Conservation (phyloP, 2,329 filamentous ascomycete species). For the Lecanicillium sp. region DNA sequence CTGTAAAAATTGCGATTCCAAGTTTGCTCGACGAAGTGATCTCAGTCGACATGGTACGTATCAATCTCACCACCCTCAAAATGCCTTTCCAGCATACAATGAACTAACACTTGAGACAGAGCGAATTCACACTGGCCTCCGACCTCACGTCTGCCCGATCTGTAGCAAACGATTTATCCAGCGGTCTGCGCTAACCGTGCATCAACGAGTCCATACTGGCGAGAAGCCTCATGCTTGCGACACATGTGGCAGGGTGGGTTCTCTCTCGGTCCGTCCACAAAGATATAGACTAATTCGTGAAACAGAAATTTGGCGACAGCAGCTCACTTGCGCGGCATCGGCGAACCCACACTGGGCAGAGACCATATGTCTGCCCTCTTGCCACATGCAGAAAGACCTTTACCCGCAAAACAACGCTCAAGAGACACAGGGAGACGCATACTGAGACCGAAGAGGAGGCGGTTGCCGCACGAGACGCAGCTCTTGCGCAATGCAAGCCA, state of each 20-base stretch:
- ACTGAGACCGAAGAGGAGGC: slow-evolving; percentile 93
- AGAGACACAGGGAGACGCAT: slow-evolving; percentile 91
- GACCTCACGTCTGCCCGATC: slow-evolving; percentile 88
- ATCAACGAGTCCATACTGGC: slow-evolving; percentile 90
- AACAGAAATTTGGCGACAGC: slow-evolving; percentile 69
- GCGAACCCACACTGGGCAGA: slow-evolving; percentile 88
- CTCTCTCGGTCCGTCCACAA: background rate
- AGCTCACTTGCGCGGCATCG: slow-evolving; percentile 90
- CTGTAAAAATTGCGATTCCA: slow-evolving; percentile 83
- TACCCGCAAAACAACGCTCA: slow-evolving; percentile 88
- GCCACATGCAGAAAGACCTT: slow-evolving; percentile 98
- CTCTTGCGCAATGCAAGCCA: slow-evolving; percentile 52
- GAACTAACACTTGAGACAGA: slow-evolving; percentile 49
- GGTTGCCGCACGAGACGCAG: slow-evolving; percentile 78
- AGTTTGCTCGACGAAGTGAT: slow-evolving; percentile 89
- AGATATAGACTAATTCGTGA: slow-evolving; percentile 44
- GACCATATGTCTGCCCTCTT: slow-evolving; percentile 95
- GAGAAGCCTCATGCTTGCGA: slow-evolving; percentile 99
- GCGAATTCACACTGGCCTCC: slow-evolving; percentile 85
- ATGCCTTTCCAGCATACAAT: background rate
- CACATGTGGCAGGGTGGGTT: slow-evolving; percentile 77
- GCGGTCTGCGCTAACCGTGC: slow-evolving; percentile 88
- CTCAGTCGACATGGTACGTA: slow-evolving; percentile 83
- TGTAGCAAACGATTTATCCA: slow-evolving; percentile 98
- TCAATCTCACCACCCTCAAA: background rate